Conservation (phyloP, 768 basidiomycete species). For the Rhizopogon rudus region DNA sequence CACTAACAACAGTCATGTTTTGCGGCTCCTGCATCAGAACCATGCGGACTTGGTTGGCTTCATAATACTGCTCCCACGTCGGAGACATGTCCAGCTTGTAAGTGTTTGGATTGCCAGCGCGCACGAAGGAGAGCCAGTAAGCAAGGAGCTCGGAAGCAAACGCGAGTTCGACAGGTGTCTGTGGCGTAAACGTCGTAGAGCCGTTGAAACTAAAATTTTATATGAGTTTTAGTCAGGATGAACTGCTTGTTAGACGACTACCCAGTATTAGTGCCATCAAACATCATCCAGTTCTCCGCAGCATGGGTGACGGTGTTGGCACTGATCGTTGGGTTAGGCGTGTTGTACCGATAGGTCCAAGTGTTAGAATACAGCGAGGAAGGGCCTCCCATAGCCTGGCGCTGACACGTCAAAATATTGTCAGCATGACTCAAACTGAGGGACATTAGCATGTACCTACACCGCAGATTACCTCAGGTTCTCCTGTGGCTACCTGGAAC, state of each 20-base stretch:
- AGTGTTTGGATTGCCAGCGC: slow-evolving; percentile 50
- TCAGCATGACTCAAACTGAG: not conserved
- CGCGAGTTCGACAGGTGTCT: slow-evolving; percentile 40
- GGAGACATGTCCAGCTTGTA: slow-evolving; percentile 49
- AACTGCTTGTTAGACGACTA: slow-evolving; percentile 17
- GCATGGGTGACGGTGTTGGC: slow-evolving; percentile 39
- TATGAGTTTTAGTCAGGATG: no score
- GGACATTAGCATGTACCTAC: slow-evolving; percentile 28
- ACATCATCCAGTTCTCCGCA: slow-evolving; percentile 69
- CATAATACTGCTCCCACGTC: slow-evolving; percentile 38
- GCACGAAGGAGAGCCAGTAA: slow-evolving; percentile 65
- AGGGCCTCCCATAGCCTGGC: slow-evolving; percentile 40
- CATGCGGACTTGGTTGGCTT: slow-evolving; percentile 30
- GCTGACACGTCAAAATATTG: slow-evolving; percentile 19
- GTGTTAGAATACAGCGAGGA: slow-evolving; percentile 30
- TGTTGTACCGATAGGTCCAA: slow-evolving; percentile 60
- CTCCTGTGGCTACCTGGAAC: slow-evolving; percentile 44
- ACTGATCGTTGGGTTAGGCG: slow-evolving; percentile 40
- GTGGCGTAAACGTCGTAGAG: slow-evolving; percentile 41
- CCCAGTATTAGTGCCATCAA: slow-evolving; percentile 57
- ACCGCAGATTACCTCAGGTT: slow-evolving; percentile 46
- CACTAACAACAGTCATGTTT: slow-evolving; percentile 27
- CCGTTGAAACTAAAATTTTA: slow-evolving; percentile 40
- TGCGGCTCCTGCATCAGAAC: slow-evolving; percentile 37
- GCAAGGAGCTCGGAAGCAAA: slow-evolving; percentile 59